phyloP scores from a whole-genome alignment of 192 early-diverging fungal genomes.

The Lobosporangium transversale region DNA sequence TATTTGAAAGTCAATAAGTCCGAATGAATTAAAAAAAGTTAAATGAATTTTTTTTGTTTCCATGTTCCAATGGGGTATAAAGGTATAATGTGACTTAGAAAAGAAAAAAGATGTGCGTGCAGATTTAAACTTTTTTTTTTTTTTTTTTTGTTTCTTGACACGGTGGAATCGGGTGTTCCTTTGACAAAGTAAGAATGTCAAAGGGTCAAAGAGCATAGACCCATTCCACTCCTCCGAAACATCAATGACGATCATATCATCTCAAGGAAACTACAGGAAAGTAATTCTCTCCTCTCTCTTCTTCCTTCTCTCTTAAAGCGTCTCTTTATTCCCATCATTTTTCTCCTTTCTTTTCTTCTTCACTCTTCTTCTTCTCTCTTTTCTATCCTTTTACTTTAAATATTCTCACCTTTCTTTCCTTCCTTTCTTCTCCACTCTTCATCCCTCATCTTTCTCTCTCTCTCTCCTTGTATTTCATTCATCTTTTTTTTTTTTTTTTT shows the following conservation, averaged over 20 bases:
- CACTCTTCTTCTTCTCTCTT: background rate
- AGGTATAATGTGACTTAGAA: background rate
- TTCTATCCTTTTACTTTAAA: background rate
- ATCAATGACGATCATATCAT: too few species aligned
- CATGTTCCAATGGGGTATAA: background rate
- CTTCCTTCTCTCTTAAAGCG: constrained; percentile 12
- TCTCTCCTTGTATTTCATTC: constrained; percentile 6
- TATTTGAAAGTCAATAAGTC: constrained; percentile 14
- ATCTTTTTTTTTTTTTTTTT: background rate
- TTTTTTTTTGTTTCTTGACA: constrained; percentile 49
- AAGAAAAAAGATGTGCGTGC: too few species aligned
- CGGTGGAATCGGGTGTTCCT: constrained; percentile 33
- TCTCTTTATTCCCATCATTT: background rate
- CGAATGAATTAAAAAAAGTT: constrained; percentile 21
- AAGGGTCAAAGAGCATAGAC: too few species aligned
- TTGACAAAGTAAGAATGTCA: too few species aligned
- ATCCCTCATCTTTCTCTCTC: background rate
- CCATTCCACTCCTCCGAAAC: too few species aligned
- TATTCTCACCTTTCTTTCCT: background rate
- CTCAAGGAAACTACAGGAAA: constrained; percentile 16
- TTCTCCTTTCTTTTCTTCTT: background rate
- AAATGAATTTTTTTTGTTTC: constrained; percentile 7
- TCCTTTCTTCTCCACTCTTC: constrained; percentile 6
- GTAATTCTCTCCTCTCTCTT: background rate
- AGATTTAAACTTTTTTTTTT: too few species aligned